phyloP scores from a whole-genome alignment of 2,329 filamentous ascomycete genomes.

The Nemania serpens region DNA sequence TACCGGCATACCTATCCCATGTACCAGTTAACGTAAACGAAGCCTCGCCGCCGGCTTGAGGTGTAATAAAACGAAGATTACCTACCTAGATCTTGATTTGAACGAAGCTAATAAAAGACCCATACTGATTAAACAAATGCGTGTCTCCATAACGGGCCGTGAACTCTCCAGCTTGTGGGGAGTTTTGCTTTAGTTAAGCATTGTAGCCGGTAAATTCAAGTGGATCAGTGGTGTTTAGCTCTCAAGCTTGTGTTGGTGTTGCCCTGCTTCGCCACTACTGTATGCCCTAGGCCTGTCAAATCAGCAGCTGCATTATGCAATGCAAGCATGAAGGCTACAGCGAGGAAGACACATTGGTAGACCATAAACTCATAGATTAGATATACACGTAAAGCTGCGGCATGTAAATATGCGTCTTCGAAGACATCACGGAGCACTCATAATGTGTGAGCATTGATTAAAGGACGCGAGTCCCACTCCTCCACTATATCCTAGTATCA shows the following conservation, averaged over 20 bases:
- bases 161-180: not conserved
- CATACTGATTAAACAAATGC: not conserved
- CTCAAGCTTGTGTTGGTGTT: no score
- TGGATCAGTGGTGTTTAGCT: no score
- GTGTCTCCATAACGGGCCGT: not conserved
- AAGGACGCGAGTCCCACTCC: not conserved
- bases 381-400: not conserved
- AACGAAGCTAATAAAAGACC: not conserved
- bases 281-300: no score
- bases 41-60: no score
- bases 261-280: no score
- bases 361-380: no score
- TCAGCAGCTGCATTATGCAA: no score
- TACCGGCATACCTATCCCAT: no score
- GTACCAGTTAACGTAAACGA: no score
- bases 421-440: not conserved
- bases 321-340: no score
- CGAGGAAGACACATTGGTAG: no score
- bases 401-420: not conserved
- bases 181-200: not conserved
- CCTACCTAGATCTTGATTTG: not conserved
- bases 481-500: not conserved
- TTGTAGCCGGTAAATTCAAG: no score
- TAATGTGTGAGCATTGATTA: not conserved
- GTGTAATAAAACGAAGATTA: not conserved